Base-by-base conservation (phyloP, 2,329 filamentous ascomycete species). In the Cladosporium sp. region DNA sequence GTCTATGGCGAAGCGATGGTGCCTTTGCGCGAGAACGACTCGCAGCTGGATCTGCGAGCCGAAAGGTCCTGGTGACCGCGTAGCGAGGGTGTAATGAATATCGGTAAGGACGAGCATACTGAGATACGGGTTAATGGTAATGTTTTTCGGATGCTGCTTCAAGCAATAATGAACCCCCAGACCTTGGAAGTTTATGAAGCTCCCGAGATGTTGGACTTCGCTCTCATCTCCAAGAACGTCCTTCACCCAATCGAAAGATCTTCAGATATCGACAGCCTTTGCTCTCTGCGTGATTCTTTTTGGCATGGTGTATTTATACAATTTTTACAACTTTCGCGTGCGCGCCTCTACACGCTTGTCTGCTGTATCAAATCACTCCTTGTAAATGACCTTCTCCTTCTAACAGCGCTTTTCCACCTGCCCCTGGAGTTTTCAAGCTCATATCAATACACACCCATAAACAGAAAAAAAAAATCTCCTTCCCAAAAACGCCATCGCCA, bases 401-500 rank as follows among this genome's bases (percentile, higher is more conserved):
- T 7, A 15, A 8, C 32, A 17, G 15, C 6, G 11, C 32, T 15
- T 18, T 36, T 20, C 6, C 20, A 8, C 17, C 17, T 39, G 8
- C 17, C 5, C 11, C 18, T 12, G 17, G 11, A 39, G 6, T 20
- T 11, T n/a, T 18, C 34, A 30, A 47, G 15, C 43, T 38, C 36
- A 40, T 47, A 47, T 47, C 36, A 39, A 30, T 40, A 47, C 44
- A 47, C 24, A 40, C 15, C 32, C 32, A 36, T 4, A 27, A 27
- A 27, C 22, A 27, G 4, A 27, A 9, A 27, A 27, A 27, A 9
- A 5, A 5, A 13, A 19, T 47, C n/a, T 7, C 36, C 22, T 8
- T 4, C 34, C 44, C 34, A n/a, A n/a, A 32, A 36, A 39, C 44
- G 44, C 44, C 47, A 5, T 50, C 37, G 47, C 37, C 39, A 41